Percentiles rank a stretch among this genome's conserved stretches.
phyloP scores from a whole-genome alignment of 1,284 basidiomycete genomes.

The Sutorius eximius region DNA sequence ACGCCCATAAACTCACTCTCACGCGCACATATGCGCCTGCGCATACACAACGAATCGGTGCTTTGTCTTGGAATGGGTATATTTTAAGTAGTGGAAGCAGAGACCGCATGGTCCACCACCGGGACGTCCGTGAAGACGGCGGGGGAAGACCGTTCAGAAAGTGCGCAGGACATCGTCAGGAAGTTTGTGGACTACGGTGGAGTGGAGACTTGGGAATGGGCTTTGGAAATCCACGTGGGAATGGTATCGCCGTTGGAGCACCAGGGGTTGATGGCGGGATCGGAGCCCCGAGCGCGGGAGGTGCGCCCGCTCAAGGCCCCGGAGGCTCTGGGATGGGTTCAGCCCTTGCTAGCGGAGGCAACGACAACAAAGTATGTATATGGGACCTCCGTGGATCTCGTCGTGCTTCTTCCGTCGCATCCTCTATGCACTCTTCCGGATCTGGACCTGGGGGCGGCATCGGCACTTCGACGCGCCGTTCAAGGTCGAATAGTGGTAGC shows the following conservation, averaged over 20 bases:
- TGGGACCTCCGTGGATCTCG: conserved; percentile 81
- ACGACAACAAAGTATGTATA: conserved; percentile 98
- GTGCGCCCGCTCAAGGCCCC: conserved; percentile 27
- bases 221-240: conserved; percentile 28
- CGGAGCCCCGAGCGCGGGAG: conserved; percentile 24
- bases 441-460: conserved; percentile 30
- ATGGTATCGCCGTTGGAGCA: conserved; percentile 1
- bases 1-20: conserved; percentile 77
- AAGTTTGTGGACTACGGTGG: conserved; percentile 97
- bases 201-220: conserved; percentile 45
- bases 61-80: conserved; percentile 91
- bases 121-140: conserved; percentile 80
- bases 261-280: conserved; percentile 21
- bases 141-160: conserved; percentile 70
- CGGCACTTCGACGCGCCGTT: conserved; percentile 23
- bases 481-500: conserved; percentile 34
- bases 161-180: conserved; percentile 86
- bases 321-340: conserved; percentile 48
- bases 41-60: conserved; percentile 87
- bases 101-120: conserved; percentile 88
- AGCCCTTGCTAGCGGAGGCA: conserved; percentile 91
- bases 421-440: conserved; percentile 24
- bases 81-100: conserved; percentile 90
- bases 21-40: conserved; percentile 87
- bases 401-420: conserved; percentile 35